Conservation (phyloP, 2,329 filamentous ascomycete species). For the Colletotrichum endophyticum region DNA sequence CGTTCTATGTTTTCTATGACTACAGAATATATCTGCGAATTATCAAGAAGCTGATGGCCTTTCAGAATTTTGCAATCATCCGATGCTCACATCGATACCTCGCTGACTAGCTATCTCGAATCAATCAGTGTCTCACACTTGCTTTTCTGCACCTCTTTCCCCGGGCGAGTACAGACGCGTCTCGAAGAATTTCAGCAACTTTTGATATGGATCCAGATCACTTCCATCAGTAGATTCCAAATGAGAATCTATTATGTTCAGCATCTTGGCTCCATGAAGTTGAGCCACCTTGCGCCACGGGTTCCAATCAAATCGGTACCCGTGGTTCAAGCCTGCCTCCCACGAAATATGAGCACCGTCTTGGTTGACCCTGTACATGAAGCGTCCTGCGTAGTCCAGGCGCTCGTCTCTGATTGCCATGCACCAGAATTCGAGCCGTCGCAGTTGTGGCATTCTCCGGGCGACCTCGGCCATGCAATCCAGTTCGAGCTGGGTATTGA, state of each 20-base stretch:
- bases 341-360: not conserved
- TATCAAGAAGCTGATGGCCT: not conserved
- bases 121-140: not conserved
- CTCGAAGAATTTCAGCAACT: not conserved
- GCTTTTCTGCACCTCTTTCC: not conserved
- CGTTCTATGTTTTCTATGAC: not conserved
- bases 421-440: not conserved
- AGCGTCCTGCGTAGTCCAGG: not conserved
- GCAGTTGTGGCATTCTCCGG: not conserved
- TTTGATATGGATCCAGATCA: too few relatives aligned
- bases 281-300: too few relatives aligned
- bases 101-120: not conserved
- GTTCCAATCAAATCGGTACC: too few relatives aligned
- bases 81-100: not conserved
- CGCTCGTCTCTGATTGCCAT: too few relatives aligned
- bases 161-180: not conserved
- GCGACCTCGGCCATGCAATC: not conserved
- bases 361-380: rapidly evolving
- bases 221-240: not conserved
- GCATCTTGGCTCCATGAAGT: too few relatives aligned
- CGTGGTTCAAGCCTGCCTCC: too few relatives aligned
- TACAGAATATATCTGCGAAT: not conserved
- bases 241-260: rapidly evolving
- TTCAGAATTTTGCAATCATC: not conserved
- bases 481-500: not conserved